phyloP scores from a whole-genome alignment of 805 yeast species.

The Blastobotrys terrestris region DNA sequence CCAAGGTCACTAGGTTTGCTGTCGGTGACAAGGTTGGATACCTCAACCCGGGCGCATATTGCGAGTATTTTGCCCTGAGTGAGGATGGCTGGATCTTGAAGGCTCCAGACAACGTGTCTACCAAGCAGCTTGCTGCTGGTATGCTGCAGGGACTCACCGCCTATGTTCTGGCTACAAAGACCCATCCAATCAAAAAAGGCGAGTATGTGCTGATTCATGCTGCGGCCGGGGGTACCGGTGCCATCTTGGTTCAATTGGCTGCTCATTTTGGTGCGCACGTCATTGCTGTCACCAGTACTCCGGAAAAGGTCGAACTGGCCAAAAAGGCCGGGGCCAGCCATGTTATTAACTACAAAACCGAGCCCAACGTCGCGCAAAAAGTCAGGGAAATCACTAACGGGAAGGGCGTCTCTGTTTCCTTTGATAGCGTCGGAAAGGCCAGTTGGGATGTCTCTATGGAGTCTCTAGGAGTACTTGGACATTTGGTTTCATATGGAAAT shows the following conservation, averaged over 20 bases:
- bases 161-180: constrained; percentile 57
- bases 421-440: constrained; percentile 47
- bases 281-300: constrained; percentile 78
- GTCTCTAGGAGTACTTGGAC: constrained; percentile 57
- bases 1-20: constrained; percentile 44
- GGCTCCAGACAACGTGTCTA: constrained; percentile 40
- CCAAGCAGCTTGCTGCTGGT: constrained; percentile 52
- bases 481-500: constrained; percentile 73
- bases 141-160: constrained; percentile 77
- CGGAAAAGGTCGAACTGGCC: constrained; percentile 62
- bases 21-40: constrained; percentile 73
- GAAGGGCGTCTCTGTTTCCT: constrained; percentile 29
- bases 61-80: constrained; percentile 57
- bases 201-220: constrained; percentile 79
- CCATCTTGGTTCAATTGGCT: constrained; percentile 59
- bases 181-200: constrained; percentile 59
- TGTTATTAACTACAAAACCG: constrained; percentile 39
- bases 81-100: constrained; percentile 35
- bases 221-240: constrained; percentile 95
- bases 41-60: constrained; percentile 49
- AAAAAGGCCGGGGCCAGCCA: constrained; percentile 71
- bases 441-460: constrained; percentile 61
- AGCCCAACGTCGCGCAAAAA: constrained; percentile 26
- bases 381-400: constrained; percentile 30
- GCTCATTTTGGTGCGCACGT: constrained; percentile 63